These are phyloP conservation scores for Corylus avellana DNA, from an alignment of 306 rosid species.

Conservation along the genomic window DNA sequence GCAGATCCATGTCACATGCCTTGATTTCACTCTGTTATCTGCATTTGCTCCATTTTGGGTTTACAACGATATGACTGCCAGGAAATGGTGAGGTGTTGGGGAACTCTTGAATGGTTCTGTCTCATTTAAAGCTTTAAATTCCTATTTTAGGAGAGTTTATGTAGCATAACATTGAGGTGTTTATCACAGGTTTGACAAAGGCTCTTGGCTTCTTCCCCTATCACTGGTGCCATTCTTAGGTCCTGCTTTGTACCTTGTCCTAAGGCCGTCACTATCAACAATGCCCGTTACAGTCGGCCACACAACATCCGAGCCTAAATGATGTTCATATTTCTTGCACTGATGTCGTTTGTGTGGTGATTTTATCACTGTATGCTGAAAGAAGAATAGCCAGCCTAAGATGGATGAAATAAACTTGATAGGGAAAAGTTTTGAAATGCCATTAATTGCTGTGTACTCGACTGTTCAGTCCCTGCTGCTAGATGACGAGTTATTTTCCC, in stretches of 20 bases:
- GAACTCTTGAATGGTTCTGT: not conserved
- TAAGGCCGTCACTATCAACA: slow-evolving; percentile 58
- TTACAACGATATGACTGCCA: slow-evolving; percentile 84
- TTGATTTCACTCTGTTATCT: slow-evolving; percentile 80
- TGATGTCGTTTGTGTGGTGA: not conserved
- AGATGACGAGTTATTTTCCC: not conserved
- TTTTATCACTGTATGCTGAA: not conserved
- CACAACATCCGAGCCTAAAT: slow-evolving; percentile 44
- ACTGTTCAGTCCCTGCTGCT: not conserved
- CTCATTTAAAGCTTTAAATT: not conserved
- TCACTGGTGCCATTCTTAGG: slow-evolving; percentile 75
- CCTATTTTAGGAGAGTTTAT: not conserved
- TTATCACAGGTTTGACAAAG: slow-evolving; percentile 70
- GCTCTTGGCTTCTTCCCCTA: slow-evolving; percentile 81
- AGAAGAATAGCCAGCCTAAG: not conserved
- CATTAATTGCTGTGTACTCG: not conserved
- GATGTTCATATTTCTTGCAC: slow-evolving; percentile 1
- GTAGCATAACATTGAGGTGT: slow-evolving; percentile 2
- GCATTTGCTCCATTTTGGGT: slow-evolving; percentile 98
- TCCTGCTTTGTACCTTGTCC: slow-evolving; percentile 69
- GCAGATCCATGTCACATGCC: slow-evolving; percentile 77
- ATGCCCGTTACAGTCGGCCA: slow-evolving; percentile 34
- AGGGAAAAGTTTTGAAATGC: not conserved
- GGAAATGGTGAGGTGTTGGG: slow-evolving; percentile 62
- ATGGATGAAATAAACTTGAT: not conserved